Evolutionary conservation across 2,329 filamentous ascomycete genomes (phyloP).

Genomic region (Furcasterigmium sp.): DNA sequence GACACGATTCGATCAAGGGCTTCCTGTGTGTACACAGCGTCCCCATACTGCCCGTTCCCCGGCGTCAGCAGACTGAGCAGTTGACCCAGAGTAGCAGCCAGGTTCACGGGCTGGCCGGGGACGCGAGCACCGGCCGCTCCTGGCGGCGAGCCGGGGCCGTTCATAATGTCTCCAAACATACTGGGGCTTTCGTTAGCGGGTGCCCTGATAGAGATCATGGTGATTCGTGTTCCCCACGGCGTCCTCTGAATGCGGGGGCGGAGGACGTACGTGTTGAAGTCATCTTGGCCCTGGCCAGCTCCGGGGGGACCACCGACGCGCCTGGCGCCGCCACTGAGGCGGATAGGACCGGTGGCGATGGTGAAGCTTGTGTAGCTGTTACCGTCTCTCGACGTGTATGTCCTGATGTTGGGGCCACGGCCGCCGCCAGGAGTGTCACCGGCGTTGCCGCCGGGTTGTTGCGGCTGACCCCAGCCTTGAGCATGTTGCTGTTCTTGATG

Average conservation of each 20-base stretch:
- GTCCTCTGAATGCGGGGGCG: slow-evolving; percentile 2
- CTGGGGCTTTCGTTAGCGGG: slow-evolving; percentile 31
- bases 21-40: slow-evolving; percentile 87
- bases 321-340: slow-evolving; percentile 10
- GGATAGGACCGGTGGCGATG: slow-evolving; percentile 34
- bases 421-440: background rate
- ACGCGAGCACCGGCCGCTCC: slow-evolving; percentile 6
- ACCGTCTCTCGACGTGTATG: background rate
- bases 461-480: background rate
- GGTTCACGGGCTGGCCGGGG: slow-evolving; percentile 13
- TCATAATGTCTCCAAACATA: slow-evolving; percentile 40
- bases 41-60: slow-evolving; percentile 53
- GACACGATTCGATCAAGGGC: slow-evolving; percentile 85
- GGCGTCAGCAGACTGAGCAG: slow-evolving; percentile 48
- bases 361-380: slow-evolving; percentile 38
- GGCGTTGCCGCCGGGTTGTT: background rate
- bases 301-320: slow-evolving; percentile 11
- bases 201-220: slow-evolving; percentile 9
- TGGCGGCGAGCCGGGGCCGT: slow-evolving; percentile 28
- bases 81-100: slow-evolving; percentile 40
- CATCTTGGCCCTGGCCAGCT: slow-evolving; percentile 21
- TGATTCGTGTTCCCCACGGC: slow-evolving; percentile 9
- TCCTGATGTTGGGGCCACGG: background rate
- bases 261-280: slow-evolving; percentile 43
- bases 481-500: too few relatives aligned